Conservation (phyloP, 768 basidiomycete genomes). For the Tephrocybe sp. region DNA sequence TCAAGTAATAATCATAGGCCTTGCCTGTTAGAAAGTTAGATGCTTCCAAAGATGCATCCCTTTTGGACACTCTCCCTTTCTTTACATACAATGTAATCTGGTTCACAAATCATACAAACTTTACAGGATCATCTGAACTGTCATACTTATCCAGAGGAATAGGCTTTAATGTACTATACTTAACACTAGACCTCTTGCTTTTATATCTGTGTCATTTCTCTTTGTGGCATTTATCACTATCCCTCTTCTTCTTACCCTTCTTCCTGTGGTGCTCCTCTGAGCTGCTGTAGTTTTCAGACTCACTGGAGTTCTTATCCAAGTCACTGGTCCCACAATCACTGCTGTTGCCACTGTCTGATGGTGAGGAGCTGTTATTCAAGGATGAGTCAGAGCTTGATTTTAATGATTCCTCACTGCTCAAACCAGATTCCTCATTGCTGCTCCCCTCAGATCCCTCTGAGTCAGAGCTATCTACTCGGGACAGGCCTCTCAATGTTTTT, state of each 20-base stretch:
- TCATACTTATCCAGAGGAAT: constrained; percentile 16
- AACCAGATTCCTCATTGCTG: too few species aligned
- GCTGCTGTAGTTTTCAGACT: background rate
- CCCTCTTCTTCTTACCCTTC: background rate
- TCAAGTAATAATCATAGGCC: background rate
- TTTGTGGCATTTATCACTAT: too few species aligned
- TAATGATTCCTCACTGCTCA: too few species aligned
- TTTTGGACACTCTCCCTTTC: background rate
- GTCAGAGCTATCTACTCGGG: constrained; percentile 7
- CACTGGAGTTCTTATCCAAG: background rate
- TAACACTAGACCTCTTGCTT: too few species aligned
- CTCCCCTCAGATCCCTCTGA: too few species aligned
- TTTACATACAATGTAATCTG: constrained; percentile 15
- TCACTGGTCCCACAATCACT: too few species aligned
- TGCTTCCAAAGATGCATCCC: background rate
- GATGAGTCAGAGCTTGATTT: too few species aligned
- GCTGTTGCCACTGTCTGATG: too few species aligned
- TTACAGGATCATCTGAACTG: constrained; percentile 3
- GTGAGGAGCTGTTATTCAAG: too few species aligned
- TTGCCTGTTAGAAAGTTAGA: background rate
- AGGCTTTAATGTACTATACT: constrained; percentile 10
- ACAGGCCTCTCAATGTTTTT: too few species aligned
- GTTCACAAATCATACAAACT: constrained; percentile 18
- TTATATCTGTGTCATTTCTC: too few species aligned
- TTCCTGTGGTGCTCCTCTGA: background rate